Percentiles rank a stretch among this genome's conserved stretches.
Conservation (phyloP, 129 eudicot genomes). For the Oenanthe sinensis region DNA sequence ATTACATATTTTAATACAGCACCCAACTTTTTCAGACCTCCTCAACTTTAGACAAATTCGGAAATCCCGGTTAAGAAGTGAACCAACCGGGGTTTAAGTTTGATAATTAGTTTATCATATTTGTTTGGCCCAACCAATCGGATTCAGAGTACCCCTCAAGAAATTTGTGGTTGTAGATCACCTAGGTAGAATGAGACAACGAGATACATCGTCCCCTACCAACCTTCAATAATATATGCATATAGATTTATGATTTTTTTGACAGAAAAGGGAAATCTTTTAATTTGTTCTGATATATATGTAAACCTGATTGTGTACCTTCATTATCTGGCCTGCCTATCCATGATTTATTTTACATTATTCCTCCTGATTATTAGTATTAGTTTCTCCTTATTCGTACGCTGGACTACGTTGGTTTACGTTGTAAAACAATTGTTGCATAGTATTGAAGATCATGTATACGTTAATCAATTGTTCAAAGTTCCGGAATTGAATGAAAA, state of each 20-base stretch:
- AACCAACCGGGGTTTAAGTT: too few species aligned
- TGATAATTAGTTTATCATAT: too few species aligned
- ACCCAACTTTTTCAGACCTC: too few species aligned
- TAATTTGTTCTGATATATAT: neutral
- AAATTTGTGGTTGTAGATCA: too few species aligned
- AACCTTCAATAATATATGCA: neutral
- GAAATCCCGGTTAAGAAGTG: too few species aligned
- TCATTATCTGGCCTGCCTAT: neutral
- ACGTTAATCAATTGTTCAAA: conserved; percentile 42
- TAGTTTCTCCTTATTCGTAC: conserved; percentile 15
- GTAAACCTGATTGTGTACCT: neutral
- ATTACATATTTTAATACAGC: too few species aligned
- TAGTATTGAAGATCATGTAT: conserved; percentile 53
- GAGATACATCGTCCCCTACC: too few species aligned
- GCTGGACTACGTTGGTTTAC: conserved; percentile 45
- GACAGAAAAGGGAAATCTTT: neutral
- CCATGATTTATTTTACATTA: conserved; percentile 18
- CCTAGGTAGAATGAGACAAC: too few species aligned
- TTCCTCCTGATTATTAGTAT: conserved; percentile 10
- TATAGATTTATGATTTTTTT: neutral
- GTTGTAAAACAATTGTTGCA: conserved; percentile 34
- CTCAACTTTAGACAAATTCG: too few species aligned
- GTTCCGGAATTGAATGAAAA: conserved; percentile 60
- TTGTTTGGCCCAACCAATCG: too few species aligned
- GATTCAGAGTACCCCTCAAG: too few species aligned